Percentiles rank a stretch among this genome's conserved stretches.
These are phyloP conservation scores for Didymella arachidicola DNA, from an alignment of 2,329 filamentous ascomycete species.

Conservation along the genomic window DNA sequence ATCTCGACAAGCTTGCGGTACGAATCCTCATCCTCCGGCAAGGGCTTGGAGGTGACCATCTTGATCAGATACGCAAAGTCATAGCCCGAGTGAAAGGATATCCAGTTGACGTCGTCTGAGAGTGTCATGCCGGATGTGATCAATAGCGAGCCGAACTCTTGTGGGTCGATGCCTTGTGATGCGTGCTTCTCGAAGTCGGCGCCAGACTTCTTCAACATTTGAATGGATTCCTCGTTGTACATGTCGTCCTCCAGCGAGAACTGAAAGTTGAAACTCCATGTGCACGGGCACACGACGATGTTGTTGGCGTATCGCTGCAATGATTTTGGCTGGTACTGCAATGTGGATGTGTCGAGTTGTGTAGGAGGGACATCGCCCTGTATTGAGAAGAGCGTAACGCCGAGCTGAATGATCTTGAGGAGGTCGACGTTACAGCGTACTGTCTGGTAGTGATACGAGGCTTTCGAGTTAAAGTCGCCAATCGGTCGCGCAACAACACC, in stretches of 20 bases:
- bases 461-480: conserved; percentile 91
- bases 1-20: conserved; percentile 89
- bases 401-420: conserved; percentile 96
- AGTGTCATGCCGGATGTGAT: conserved; percentile 92
- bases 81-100: conserved; percentile 97
- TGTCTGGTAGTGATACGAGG: conserved; percentile 98
- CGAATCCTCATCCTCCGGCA: conserved; percentile 88
- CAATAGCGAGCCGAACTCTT: conserved; percentile 85
- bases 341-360: conserved; percentile 61
- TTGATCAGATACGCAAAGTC: conserved; percentile 98
- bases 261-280: conserved; percentile 99
- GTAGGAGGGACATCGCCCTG: conserved; percentile 86
- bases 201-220: conserved; percentile 88
- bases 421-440: conserved; percentile 96
- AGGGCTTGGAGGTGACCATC: conserved; percentile 79
- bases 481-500: conserved; percentile 95
- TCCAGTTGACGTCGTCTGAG: conserved; percentile 89
- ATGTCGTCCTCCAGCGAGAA: conserved; percentile 96
- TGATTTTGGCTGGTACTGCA: conserved; percentile 54
- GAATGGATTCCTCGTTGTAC: conserved; percentile 95
- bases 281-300: conserved; percentile 76
- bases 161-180: conserved; percentile 87
- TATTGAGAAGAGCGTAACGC: conserved; percentile 89
- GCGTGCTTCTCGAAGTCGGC: conserved; percentile 88
- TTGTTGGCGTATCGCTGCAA: conserved; percentile 61